Conservation (phyloP, 495 filamentous ascomycete genomes). For the Penicillium soppii region DNA sequence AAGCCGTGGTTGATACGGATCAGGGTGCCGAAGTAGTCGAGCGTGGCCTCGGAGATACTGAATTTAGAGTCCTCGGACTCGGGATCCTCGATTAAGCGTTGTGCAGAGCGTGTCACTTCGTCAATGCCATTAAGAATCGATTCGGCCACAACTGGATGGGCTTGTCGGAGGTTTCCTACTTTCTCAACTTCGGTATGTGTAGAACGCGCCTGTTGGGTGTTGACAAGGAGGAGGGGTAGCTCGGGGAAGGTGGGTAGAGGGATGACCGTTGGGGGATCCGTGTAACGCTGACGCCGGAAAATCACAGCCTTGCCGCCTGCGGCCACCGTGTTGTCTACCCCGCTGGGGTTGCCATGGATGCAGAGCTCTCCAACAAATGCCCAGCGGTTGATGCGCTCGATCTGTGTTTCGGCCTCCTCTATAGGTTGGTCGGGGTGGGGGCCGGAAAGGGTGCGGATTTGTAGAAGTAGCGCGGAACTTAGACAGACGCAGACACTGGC, state of each 20-base stretch:
- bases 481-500: conserved; percentile 90
- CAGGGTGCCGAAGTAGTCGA: conserved; percentile 75
- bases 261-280: conserved; percentile 72
- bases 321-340: conserved; percentile 96
- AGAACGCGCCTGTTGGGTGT: conserved; percentile 80
- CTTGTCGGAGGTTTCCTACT: conserved; percentile 67
- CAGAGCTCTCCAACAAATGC: conserved; percentile 96
- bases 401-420: conserved; percentile 75
- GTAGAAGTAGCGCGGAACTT: conserved; percentile 80
- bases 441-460: conserved; percentile 81
- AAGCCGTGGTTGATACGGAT: conserved; percentile 93
- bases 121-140: conserved; percentile 81
- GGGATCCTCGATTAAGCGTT: conserved; percentile 63
- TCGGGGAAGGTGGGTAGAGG: conserved; percentile 83
- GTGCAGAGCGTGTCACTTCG: conserved; percentile 71
- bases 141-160: conserved; percentile 70
- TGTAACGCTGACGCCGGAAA: conserved; percentile 78
- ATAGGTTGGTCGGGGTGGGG: conserved; percentile 86
- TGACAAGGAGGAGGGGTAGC: conserved; percentile 82
- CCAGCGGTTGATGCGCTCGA: conserved; percentile 96
- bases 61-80: conserved; percentile 67
- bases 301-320: conserved; percentile 89
- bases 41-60: conserved; percentile 52
- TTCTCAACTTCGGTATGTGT: conserved; percentile 84
- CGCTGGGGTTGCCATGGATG: conserved; percentile 94